Conservation (phyloP, 345 rosid species). For the Linum usitatissimum region DNA sequence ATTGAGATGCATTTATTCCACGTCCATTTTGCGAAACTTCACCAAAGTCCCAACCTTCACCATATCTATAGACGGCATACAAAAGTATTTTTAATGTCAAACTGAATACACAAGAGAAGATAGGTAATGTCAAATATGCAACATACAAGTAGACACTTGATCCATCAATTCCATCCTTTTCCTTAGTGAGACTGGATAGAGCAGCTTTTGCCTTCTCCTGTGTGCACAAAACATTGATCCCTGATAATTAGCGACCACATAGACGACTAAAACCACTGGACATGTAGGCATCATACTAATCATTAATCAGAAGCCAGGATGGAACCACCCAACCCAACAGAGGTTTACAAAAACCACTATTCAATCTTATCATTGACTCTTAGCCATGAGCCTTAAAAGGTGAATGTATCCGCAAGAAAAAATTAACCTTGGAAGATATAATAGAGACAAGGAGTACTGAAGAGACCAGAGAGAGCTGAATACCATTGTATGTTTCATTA, state of each 20-base stretch:
- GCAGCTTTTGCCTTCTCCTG: slow-evolving; percentile 69
- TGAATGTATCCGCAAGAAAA: not conserved
- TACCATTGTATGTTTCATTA: slow-evolving; percentile 90
- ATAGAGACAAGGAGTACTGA: not conserved
- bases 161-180: slow-evolving; percentile 74
- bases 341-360: not conserved
- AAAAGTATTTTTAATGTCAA: slow-evolving; percentile 6
- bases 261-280: not conserved
- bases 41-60: slow-evolving; percentile 99
- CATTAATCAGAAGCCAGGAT: not conserved
- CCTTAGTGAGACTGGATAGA: slow-evolving; percentile 49
- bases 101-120: not conserved
- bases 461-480: slow-evolving; percentile 14
- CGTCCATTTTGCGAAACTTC: slow-evolving; percentile 95
- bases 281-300: not conserved
- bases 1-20: slow-evolving; percentile 80
- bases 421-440: not conserved
- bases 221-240: slow-evolving; percentile 6
- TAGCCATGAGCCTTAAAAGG: not conserved
- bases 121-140: not conserved
- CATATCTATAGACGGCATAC: slow-evolving; percentile 44
- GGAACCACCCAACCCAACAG: not conserved
- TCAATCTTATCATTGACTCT: not conserved
- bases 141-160: slow-evolving; percentile 71
- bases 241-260: not conserved